A percentile compares a stretch with the other conserved stretches of the same genome.
Conservation (phyloP, 176 grass and related monocot genomes). For the Oryza australiensis region DNA sequence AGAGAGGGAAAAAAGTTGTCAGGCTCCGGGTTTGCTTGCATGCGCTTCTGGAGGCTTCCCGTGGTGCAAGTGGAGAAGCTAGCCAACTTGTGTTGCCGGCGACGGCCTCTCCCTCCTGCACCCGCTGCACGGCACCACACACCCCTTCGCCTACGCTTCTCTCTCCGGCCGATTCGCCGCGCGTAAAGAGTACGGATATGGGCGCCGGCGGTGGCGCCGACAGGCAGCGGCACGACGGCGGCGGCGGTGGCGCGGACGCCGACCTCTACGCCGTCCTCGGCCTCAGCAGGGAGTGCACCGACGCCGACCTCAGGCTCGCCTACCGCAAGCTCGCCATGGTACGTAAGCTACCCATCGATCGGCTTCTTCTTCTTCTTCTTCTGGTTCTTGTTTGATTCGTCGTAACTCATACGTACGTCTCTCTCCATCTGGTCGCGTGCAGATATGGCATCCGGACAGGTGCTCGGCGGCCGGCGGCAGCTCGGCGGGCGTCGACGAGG, state of each 20-base stretch:
- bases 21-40: too few species aligned
- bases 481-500: slow-evolving; percentile 48
- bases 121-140: too few species aligned
- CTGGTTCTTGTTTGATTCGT: not conserved
- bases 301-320: slow-evolving; percentile 59
- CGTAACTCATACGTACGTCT: too few species aligned
- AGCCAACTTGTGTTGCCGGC: too few species aligned
- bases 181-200: not conserved
- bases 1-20: too few species aligned
- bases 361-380: too few species aligned
- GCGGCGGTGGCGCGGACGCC: not conserved
- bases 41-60: not conserved
- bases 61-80: not conserved
- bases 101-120: too few species aligned
- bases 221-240: not conserved
- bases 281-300: slow-evolving; percentile 73
- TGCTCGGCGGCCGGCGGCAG: slow-evolving; percentile 57
- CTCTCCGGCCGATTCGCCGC: not conserved
- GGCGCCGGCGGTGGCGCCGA: not conserved
- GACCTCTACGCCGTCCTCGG: slow-evolving; percentile 84
- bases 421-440: not conserved
- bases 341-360: too few species aligned
- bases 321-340: slow-evolving; percentile 89
- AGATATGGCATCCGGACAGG: slow-evolving; percentile 89
- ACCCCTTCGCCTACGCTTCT: too few species aligned